phyloP scores from a whole-genome alignment of 1,284 basidiomycete genomes.

The Kwoniella shivajii region DNA sequence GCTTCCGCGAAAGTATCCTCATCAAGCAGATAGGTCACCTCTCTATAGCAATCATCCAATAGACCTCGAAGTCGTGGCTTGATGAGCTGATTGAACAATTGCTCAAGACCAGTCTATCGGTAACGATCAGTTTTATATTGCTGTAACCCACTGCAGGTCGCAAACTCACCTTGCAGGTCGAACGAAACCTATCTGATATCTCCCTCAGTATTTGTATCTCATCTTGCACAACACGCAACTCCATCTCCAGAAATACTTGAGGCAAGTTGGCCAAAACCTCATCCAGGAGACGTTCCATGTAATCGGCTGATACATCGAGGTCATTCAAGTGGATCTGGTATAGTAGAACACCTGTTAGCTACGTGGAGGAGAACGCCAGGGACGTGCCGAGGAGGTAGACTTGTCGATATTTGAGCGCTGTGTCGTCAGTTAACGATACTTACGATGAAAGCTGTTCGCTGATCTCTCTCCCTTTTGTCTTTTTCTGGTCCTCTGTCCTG shows the following conservation, averaged over 20 bases:
- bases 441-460: slow-evolving; percentile 75
- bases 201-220: slow-evolving; percentile 42
- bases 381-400: background rate
- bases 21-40: slow-evolving; percentile 82
- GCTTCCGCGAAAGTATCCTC: slow-evolving; percentile 81
- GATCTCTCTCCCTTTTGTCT: slow-evolving; percentile 76
- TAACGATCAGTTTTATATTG: background rate
- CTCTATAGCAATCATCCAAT: slow-evolving; percentile 84
- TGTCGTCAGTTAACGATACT: too few species aligned
- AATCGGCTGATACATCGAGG: slow-evolving; percentile 79
- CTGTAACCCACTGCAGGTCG: background rate
- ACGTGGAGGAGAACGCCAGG: background rate
- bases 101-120: slow-evolving; percentile 77
- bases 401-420: too few species aligned
- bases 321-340: slow-evolving; percentile 81
- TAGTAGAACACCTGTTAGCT: background rate
- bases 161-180: slow-evolving; percentile 65
- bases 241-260: slow-evolving; percentile 69
- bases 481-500: slow-evolving; percentile 53
- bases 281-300: slow-evolving; percentile 76
- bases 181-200: slow-evolving; percentile 66
- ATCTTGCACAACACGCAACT: slow-evolving; percentile 55
- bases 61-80: slow-evolving; percentile 80
- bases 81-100: slow-evolving; percentile 89
- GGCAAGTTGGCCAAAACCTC: slow-evolving; percentile 66